Conservation (phyloP, 495 filamentous ascomycete genomes). For the Hypomontagnella monticulosa region DNA sequence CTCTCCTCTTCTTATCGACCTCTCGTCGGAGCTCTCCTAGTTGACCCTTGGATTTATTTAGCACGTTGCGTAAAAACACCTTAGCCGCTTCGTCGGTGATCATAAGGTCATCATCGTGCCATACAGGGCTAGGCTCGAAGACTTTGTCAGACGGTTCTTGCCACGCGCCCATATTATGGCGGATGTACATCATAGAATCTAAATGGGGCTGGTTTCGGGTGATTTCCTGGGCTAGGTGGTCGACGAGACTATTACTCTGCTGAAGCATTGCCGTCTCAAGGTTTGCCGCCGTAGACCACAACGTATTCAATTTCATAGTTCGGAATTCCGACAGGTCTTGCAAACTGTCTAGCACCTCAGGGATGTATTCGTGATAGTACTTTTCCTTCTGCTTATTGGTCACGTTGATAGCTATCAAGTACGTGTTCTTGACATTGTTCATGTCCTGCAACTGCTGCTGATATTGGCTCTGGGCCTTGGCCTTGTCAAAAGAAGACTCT, state of each 20-base stretch:
- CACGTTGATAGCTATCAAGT: constrained; percentile 92
- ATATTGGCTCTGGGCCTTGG: constrained; percentile 88
- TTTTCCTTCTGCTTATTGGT: constrained; percentile 96
- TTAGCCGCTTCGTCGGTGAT: constrained; percentile 84
- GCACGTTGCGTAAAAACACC: constrained; percentile 87
- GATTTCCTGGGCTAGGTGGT: constrained; percentile 80
- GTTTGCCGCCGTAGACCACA: constrained; percentile 82
- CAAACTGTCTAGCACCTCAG: constrained; percentile 87
- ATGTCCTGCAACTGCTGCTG: constrained; percentile 91
- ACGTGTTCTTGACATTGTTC: constrained; percentile 98
- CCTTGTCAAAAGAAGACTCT: constrained; percentile 86
- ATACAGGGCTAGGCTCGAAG: constrained; percentile 96
- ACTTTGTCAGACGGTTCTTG: constrained; percentile 82
- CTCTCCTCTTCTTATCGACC: constrained; percentile 81
- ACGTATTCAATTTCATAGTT: constrained; percentile 78
- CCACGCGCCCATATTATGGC: constrained; percentile 83
- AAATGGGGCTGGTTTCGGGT: constrained; percentile 86
- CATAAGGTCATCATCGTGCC: constrained; percentile 92
- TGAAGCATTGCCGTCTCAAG: constrained; percentile 80
- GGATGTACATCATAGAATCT: constrained; percentile 96
- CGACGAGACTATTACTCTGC: constrained; percentile 73
- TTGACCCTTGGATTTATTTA: constrained; percentile 87
- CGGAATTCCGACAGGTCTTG: constrained; percentile 94
- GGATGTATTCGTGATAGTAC: constrained; percentile 96
- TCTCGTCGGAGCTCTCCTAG: constrained; percentile 81